phyloP scores from a whole-genome alignment of 2,329 filamentous ascomycete species.

The Helotiales sp. region DNA sequence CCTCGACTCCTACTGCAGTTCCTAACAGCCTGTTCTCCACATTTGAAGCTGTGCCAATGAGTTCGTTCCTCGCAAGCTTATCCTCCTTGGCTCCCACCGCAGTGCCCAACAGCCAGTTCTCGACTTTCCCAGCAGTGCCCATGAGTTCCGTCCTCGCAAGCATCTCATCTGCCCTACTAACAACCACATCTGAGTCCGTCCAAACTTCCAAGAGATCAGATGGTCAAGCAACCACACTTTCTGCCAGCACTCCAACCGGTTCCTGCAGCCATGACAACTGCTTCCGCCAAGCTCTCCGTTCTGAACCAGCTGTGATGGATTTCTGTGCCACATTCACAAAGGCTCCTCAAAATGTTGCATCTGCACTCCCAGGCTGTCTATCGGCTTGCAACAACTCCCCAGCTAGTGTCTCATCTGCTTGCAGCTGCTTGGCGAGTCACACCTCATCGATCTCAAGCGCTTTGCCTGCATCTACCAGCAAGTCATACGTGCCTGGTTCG shows the following conservation, averaged over 20 bases:
- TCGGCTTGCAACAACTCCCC: not conserved
- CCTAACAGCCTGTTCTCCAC: not conserved
- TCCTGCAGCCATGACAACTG: slow-evolving; percentile 1
- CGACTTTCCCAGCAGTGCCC: not conserved
- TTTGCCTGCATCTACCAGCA: not conserved
- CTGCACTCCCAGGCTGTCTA: not conserved
- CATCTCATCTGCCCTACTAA: not conserved
- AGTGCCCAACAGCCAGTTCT: not conserved
- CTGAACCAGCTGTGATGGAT: not conserved
- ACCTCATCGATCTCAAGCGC: not conserved
- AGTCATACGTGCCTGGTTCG: not conserved
- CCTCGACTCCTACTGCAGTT: not conserved
- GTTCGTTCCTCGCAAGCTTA: not conserved
- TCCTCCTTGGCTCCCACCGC: not conserved
- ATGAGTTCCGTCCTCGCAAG: not conserved
- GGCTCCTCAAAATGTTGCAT: not conserved
- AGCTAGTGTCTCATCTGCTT: slow-evolving; percentile 5
- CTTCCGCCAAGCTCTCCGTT: not conserved
- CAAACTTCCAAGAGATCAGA: not conserved
- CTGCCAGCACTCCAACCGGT: not conserved
- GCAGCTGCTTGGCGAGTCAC: not conserved
- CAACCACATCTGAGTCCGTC: not conserved
- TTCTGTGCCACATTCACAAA: not conserved
- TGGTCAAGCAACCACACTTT: not conserved
- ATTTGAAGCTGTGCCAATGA: not conserved